Evolutionary conservation across 2,329 filamentous ascomycete genomes (phyloP).

Genomic region (Xylariaceae sp.): DNA sequence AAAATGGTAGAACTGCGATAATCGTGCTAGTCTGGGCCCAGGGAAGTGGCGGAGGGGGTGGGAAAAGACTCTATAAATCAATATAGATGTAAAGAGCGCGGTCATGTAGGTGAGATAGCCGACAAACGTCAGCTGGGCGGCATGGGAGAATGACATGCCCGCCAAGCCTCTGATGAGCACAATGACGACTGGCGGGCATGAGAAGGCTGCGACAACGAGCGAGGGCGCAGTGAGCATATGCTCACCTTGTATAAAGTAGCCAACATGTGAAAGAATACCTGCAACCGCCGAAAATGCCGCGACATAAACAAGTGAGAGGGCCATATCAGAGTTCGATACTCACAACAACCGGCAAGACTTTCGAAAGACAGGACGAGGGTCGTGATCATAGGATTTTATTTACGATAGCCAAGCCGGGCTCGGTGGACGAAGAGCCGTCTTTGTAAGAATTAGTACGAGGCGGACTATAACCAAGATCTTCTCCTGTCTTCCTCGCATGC

Average conservation of each 20-base stretch:
- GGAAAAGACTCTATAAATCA: slow-evolving; percentile 25
- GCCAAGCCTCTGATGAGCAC: slow-evolving; percentile 7
- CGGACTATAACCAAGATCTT: no score
- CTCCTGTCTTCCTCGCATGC: no score
- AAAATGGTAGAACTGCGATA: slow-evolving; percentile 28
- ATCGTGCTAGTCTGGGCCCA: slow-evolving; percentile 18
- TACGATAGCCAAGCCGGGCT: no score
- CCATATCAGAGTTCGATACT: slow-evolving; percentile 7
- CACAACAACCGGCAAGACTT: neutral
- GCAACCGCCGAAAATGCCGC: slow-evolving; percentile 10
- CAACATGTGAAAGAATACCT: slow-evolving; percentile 22
- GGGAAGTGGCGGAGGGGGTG: slow-evolving; percentile 25
- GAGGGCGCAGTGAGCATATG: slow-evolving; percentile 23
- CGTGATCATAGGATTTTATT: no score
- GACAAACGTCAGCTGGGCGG: slow-evolving; percentile 9
- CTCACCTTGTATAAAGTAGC: slow-evolving; percentile 27
- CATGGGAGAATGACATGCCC: slow-evolving; percentile 5
- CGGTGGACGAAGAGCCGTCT: no score
- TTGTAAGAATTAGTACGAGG: no score
- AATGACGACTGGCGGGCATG: slow-evolving; percentile 3
- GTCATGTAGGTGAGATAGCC: slow-evolving; percentile 23
- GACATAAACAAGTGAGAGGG: slow-evolving; percentile 1
- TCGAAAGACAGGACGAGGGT: neutral
- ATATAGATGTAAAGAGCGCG: slow-evolving; percentile 25
- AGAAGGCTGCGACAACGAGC: slow-evolving; percentile 16